These are phyloP conservation scores for Leptomonas pyrrhocoris DNA, from an alignment of 208 protist genomes.

Conservation along the genomic window DNA sequence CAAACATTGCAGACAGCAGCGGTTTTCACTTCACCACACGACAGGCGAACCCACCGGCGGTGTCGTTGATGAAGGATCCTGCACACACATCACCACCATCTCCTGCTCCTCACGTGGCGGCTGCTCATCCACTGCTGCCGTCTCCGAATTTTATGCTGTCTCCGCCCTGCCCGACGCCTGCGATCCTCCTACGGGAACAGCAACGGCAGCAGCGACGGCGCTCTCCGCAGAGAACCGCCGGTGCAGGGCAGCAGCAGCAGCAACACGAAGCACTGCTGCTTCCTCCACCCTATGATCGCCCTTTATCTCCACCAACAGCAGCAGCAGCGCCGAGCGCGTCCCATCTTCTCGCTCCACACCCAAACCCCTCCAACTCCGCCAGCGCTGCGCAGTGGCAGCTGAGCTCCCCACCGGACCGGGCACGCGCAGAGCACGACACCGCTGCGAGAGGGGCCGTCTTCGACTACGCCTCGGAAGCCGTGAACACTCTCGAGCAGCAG, in stretches of 20 bases:
- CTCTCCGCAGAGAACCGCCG: no score
- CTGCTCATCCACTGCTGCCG: background rate
- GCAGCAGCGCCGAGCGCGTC: background rate
- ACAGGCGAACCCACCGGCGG: background rate
- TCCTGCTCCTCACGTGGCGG: background rate
- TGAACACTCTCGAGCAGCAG: constrained; percentile 49
- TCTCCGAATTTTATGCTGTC: background rate
- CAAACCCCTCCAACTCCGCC: background rate
- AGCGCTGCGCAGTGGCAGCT: constrained; percentile 26
- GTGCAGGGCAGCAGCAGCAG: no score
- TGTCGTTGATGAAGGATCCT: background rate
- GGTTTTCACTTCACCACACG: constrained; percentile 24
- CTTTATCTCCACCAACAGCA: background rate
- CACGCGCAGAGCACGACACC: background rate
- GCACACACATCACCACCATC: background rate
- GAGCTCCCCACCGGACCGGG: constrained; percentile 15
- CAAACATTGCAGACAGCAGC: constrained; percentile 19
- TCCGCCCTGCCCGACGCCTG: constrained; percentile 2
- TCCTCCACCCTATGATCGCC: constrained; percentile 8
- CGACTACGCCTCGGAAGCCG: constrained; percentile 41
- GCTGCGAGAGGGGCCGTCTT: constrained; percentile 2
- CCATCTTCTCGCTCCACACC: background rate
- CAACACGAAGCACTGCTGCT: background rate
- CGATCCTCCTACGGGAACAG: background rate
- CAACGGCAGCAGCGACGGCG: background rate